A percentile compares a stretch with the other conserved stretches of the same genome.
Evolutionary conservation across 805 yeast genomes (phyloP).

Genomic region (Ogataea henricii): DNA sequence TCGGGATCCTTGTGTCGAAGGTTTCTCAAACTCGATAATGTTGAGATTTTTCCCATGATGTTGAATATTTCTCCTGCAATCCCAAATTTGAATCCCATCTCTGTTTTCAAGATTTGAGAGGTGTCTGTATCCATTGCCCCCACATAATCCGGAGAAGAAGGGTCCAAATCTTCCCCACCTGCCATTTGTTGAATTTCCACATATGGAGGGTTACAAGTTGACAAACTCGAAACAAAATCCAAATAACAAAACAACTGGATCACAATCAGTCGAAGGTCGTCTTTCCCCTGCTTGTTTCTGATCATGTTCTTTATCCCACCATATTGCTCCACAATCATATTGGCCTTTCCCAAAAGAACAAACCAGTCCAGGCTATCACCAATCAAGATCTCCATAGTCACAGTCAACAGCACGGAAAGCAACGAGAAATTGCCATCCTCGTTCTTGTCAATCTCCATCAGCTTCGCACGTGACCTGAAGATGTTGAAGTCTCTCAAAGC

Average conservation of each 20-base stretch:
- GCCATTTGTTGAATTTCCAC: conserved; percentile 18
- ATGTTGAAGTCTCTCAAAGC: conserved; percentile 18
- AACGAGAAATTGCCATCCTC: conserved; percentile 20
- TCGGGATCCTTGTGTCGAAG: conserved; percentile 19
- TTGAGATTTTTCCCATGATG: conserved; percentile 32
- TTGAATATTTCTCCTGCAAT: conserved; percentile 35
- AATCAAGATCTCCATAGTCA: conserved; percentile 31
- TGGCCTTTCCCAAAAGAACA: conserved; percentile 28
- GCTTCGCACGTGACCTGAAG: conserved; percentile 20
- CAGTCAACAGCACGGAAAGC: conserved; percentile 25
- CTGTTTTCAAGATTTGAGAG: conserved; percentile 27
- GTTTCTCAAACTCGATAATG: conserved; percentile 29
- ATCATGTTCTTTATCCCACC: conserved; percentile 30
- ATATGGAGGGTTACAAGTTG: conserved; percentile 32
- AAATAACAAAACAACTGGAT: conserved; percentile 35
- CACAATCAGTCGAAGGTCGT: conserved; percentile 25
- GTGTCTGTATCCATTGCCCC: conserved; percentile 21
- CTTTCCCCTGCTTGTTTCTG: not conserved
- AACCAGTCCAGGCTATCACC: conserved; percentile 34
- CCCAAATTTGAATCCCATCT: conserved; percentile 34
- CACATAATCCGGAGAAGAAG: conserved; percentile 12
- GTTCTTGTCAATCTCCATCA: conserved; percentile 6
- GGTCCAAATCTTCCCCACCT: not conserved
- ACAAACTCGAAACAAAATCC: conserved; percentile 32
- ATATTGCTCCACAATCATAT: conserved; percentile 22